Base-by-base conservation (phyloP, 495 filamentous ascomycete species). In the Aspergillus sparsus region DNA sequence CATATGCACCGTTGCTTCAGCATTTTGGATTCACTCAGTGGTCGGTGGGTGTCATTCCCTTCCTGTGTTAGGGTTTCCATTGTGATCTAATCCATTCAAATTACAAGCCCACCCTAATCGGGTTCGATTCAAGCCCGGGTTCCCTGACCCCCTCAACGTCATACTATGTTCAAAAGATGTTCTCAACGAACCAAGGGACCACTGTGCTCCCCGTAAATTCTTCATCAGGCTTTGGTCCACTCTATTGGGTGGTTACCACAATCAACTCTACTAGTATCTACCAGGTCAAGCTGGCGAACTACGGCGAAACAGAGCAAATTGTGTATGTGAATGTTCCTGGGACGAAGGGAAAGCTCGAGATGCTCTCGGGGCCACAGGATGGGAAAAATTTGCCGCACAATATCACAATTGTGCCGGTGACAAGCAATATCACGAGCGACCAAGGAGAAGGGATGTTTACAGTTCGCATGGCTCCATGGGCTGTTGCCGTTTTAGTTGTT, bases 221-320 rank as follows among this genome's bases (percentile, higher is more conserved):
- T 12, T 69, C 68, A 0, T 63, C 71, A 0, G 65, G 63, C 5
- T 76, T 85, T 67, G 76, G 77, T 6, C 86, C 86, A 0, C 64
- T 83, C 0, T 90, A 83, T 70, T 88, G 81, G 68, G 85, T 84
- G 3, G 84, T 84, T 6, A 74, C 80, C 9, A 71, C 67, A 15
- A 73, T 66, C 18, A 65, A 71, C 1, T 64, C 64, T 5, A 68
- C 27, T 3, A 18, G 44, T 18, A 47, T 68, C 7, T 68, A 74
- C 34, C 66, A 66, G 34, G 46, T 79, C 27, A 77, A 78, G 64
- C 55, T 66, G 55, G 76, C 68, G 32, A 74, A 69, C 55, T 76
- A 64, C 54, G 69, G 70, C 9, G 27, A 57, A 2, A 49, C 66
- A 0, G 45, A 61, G 10, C 66, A 68, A 44, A 70, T 58, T 4